Evolutionary conservation across 1,139 yeast genomes (phyloP).

Genomic region (Diutina rugosa): DNA sequence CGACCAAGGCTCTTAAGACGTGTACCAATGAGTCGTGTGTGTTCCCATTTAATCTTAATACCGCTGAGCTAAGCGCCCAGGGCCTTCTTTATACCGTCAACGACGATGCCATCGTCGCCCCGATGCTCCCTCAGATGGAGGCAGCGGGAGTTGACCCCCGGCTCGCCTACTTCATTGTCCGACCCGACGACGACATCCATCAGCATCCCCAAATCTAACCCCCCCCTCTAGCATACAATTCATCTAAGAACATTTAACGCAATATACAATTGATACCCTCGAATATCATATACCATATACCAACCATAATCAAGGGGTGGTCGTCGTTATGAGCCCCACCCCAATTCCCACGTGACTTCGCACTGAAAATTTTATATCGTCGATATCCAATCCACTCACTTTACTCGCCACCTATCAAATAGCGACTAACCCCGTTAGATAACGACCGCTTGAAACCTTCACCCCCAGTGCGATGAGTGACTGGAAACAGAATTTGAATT

Average conservation of each 20-base stretch:
- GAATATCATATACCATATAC: too few relatives aligned
- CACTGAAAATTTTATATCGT: neutral
- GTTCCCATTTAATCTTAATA: conserved; percentile 19
- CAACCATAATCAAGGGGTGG: neutral
- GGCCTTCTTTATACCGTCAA: neutral
- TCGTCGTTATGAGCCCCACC: neutral
- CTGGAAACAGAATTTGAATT: conserved; percentile 66
- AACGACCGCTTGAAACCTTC: neutral
- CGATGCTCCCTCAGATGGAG: conserved; percentile 14
- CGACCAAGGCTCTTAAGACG: neutral
- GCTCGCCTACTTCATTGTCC: conserved; percentile 17
- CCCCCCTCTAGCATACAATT: neutral
- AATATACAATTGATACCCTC: neutral
- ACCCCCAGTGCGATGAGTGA: conserved; percentile 1
- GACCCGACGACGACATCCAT: conserved; percentile 3
- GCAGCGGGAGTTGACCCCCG: conserved; percentile 13
- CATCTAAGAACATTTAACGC: too few relatives aligned
- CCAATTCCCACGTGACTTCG: neutral
- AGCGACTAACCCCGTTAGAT: neutral
- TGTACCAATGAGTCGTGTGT: conserved; percentile 17
- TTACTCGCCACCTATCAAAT: neutral
- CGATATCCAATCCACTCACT: neutral
- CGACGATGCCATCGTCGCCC: conserved; percentile 1
- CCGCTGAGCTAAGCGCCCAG: conserved; percentile 11
- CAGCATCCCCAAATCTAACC: neutral